Evolutionary conservation across 805 yeast species (phyloP).

Genomic region (Hyphopichia homilentoma): DNA sequence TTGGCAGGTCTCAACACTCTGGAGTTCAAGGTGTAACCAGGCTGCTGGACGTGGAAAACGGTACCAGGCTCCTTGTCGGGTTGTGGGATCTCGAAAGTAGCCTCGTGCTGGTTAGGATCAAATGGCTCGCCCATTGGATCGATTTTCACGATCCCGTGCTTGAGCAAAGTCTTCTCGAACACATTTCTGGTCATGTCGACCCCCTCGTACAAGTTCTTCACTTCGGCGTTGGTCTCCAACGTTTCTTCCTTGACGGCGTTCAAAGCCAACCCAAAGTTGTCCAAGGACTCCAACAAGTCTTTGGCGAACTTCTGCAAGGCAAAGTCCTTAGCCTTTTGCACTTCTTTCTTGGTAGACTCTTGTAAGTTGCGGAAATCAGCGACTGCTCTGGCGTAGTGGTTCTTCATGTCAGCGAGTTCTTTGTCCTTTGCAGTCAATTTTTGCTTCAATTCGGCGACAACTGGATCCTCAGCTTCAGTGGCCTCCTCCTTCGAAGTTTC

Average conservation of each 20-base stretch:
- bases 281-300: slow-evolving; percentile 85
- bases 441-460: slow-evolving; percentile 34
- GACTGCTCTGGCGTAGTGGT: slow-evolving; percentile 73
- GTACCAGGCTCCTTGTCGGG: slow-evolving; percentile 91
- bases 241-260: slow-evolving; percentile 65
- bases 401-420: slow-evolving; percentile 79
- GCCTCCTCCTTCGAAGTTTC: slow-evolving; percentile 9
- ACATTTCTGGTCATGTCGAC: slow-evolving; percentile 85
- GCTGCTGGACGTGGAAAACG: slow-evolving; percentile 87
- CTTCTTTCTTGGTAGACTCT: slow-evolving; percentile 83
- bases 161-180: slow-evolving; percentile 75
- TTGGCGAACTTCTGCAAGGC: slow-evolving; percentile 90
- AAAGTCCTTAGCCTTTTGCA: slow-evolving; percentile 82
- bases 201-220: slow-evolving; percentile 78
- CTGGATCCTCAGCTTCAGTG: slow-evolving; percentile 16
- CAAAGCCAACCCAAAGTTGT: slow-evolving; percentile 85
- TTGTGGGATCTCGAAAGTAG: slow-evolving; percentile 82
- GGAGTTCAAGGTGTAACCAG: slow-evolving; percentile 80
- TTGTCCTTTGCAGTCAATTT: slow-evolving; percentile 60
- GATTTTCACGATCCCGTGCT: slow-evolving; percentile 76
- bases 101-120: slow-evolving; percentile 92
- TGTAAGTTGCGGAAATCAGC: slow-evolving; percentile 94
- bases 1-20: slow-evolving; percentile 93
- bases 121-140: slow-evolving; percentile 82
- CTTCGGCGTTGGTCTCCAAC: slow-evolving; percentile 54